Conservation (phyloP, 306 rosid species). For the Trifolium pratense region DNA sequence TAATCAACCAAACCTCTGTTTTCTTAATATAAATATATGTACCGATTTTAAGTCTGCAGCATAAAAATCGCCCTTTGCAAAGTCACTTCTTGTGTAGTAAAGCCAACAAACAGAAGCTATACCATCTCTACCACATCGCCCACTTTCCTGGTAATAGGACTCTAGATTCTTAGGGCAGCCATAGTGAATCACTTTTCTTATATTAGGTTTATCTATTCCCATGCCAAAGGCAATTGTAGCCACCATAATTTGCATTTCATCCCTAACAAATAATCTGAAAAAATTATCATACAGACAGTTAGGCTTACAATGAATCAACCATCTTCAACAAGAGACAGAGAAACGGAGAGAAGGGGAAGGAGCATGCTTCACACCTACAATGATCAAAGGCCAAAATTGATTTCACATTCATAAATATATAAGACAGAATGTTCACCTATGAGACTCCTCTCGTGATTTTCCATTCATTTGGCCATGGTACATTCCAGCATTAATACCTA, state of each 20-base stretch:
- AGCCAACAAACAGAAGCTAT: slow-evolving; percentile 92
- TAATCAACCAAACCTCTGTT: slow-evolving; percentile 5
- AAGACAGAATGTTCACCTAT: slow-evolving; percentile 60
- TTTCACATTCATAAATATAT: slow-evolving; percentile 39
- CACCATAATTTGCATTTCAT: slow-evolving; percentile 84
- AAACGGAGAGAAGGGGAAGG: slow-evolving; percentile 20
- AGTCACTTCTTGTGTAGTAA: slow-evolving; percentile 86
- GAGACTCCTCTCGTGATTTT: slow-evolving; percentile 80
- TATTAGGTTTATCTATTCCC: slow-evolving; percentile 95
- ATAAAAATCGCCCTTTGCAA: slow-evolving; percentile 68
- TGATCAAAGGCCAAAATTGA: slow-evolving; percentile 32
- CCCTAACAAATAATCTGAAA: slow-evolving; percentile 78
- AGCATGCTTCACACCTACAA: slow-evolving; percentile 28
- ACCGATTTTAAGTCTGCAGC: slow-evolving; percentile 67
- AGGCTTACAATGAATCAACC: slow-evolving; percentile 27
- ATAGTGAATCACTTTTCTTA: slow-evolving; percentile 89
- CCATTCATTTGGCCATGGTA: slow-evolving; percentile 85
- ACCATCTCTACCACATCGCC: slow-evolving; percentile 95
- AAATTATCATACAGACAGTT: slow-evolving; percentile 36
- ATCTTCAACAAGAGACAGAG: slow-evolving; percentile 22
- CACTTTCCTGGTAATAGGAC: slow-evolving; percentile 94
- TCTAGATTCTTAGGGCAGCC: slow-evolving; percentile 94
- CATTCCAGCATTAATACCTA: slow-evolving; percentile 69
- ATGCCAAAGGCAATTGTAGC: slow-evolving; percentile 96
- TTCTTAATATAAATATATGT: slow-evolving; percentile 39